Evolutionary conservation across 2,329 filamentous ascomycete species (phyloP).

Genomic region (Aspergillus jensenii): DNA sequence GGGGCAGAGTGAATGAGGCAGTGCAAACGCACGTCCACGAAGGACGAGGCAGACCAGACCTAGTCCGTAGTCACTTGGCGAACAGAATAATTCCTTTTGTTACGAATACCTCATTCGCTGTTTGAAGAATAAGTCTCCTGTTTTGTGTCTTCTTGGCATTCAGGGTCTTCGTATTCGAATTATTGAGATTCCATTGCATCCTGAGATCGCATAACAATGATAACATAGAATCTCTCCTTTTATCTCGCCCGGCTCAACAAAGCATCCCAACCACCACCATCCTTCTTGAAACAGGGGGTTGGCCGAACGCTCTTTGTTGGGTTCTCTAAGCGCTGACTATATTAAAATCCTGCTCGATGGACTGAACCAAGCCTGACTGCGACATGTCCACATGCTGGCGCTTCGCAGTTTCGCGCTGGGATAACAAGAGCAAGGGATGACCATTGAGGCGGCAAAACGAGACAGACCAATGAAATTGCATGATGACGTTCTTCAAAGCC

Average conservation of each 20-base stretch:
- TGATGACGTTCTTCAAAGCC: neutral
- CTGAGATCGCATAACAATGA: neutral
- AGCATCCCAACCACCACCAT: neutral
- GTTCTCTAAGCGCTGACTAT: constrained; percentile 6
- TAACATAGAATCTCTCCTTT: neutral
- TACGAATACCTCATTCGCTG: neutral
- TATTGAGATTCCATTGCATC: neutral
- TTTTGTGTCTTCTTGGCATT: too few species aligned
- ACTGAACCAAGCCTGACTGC: neutral
- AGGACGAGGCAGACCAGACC: neutral
- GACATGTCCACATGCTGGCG: neutral
- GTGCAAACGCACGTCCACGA: neutral
- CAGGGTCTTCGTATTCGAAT: neutral
- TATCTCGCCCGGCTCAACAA: neutral
- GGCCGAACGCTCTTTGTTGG: neutral
- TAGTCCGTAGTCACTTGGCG: too few species aligned
- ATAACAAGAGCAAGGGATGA: neutral
- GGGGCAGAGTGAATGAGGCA: neutral
- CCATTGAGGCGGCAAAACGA: neutral
- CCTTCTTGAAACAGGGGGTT: neutral
- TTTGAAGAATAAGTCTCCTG: neutral
- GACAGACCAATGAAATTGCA: neutral
- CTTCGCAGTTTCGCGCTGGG: neutral
- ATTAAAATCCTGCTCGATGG: neutral
- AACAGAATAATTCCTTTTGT: neutral